Conservation (phyloP, 805 yeast genomes). For the Metschnikowia santaceciliae region DNA sequence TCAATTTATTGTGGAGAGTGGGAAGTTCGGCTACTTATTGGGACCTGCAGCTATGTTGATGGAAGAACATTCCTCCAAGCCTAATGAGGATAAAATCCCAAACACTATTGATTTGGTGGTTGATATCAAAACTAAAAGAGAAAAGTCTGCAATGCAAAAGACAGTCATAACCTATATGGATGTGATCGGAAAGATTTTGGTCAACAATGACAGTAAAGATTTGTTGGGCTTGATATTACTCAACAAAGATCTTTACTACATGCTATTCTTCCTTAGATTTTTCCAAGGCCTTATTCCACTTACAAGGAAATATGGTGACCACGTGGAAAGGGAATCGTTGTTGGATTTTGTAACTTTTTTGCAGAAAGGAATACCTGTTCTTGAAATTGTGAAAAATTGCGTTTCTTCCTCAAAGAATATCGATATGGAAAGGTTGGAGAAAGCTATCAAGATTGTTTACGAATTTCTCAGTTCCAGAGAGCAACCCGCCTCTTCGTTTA, state of each 20-base stretch:
- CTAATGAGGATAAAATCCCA: conserved; percentile 34
- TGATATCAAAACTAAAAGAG: conserved; percentile 15
- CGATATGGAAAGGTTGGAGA: conserved; percentile 31
- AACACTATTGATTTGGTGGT: conserved; percentile 24
- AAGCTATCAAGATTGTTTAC: conserved; percentile 30
- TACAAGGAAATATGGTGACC: conserved; percentile 61
- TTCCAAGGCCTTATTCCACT: conserved; percentile 59
- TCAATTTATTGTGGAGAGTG: conserved; percentile 25
- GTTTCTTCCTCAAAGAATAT: conserved; percentile 30
- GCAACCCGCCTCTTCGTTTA: conserved; percentile 20
- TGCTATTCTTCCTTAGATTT: conserved; percentile 45
- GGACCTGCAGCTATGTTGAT: conserved; percentile 45
- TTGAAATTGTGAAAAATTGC: conserved; percentile 39
- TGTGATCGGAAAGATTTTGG: conserved; percentile 26
- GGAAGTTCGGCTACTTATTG: conserved; percentile 33
- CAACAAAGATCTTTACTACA: conserved; percentile 35
- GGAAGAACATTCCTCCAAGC: conserved; percentile 34
- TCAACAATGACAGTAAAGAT: conserved; percentile 19
- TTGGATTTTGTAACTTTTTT: conserved; percentile 46
- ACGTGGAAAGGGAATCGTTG: conserved; percentile 55
- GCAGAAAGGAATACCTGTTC: conserved; percentile 43
- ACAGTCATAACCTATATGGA: conserved; percentile 31
- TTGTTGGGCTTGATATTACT: conserved; percentile 23
- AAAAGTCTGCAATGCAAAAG: conserved; percentile 23
- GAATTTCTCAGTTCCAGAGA: conserved; percentile 27